Evolutionary conservation across 2,329 filamentous ascomycete genomes (phyloP).

Genomic region (Esteya vermicola): DNA sequence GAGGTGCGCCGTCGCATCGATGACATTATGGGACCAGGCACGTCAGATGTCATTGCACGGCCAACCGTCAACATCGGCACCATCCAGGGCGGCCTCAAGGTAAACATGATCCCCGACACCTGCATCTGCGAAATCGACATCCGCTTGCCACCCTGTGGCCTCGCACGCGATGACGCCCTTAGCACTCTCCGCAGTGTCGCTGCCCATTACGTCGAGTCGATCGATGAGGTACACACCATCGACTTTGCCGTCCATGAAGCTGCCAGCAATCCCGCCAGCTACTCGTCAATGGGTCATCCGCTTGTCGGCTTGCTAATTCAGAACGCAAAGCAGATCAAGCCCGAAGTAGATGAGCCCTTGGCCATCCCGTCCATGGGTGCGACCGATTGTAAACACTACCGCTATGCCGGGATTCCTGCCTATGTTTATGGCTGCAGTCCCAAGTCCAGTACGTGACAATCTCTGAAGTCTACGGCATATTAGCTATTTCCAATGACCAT

Average conservation of each 20-base stretch:
- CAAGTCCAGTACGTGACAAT: background rate
- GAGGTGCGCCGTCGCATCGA: conserved; percentile 3
- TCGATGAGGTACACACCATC: too few relatives aligned
- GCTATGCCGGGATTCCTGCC: conserved; percentile 5
- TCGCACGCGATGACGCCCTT: conserved; percentile 1
- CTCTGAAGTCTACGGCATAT: too few relatives aligned
- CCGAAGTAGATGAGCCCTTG: conserved; percentile 1
- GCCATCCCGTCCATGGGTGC: conserved; percentile 8
- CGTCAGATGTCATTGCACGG: conserved; percentile 1
- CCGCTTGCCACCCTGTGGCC: conserved; percentile 5
- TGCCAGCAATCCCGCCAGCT: conserved; percentile 6
- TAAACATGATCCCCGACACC: conserved; percentile 6
- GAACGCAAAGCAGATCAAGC: conserved; percentile 1
- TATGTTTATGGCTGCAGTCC: conserved; percentile 6
- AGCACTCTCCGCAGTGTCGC: background rate
- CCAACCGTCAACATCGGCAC: conserved; percentile 7
- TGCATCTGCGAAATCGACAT: conserved; percentile 3
- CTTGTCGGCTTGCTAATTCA: conserved; percentile 1
- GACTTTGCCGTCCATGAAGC: conserved; percentile 4
- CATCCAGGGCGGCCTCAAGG: conserved; percentile 3
- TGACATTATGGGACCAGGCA: conserved; percentile 6
- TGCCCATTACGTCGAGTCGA: background rate
- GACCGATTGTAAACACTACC: conserved; percentile 8
- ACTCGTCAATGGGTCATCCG: conserved; percentile 2
- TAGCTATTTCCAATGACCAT: too few relatives aligned